Base-by-base conservation (phyloP, 441 rosid genomes). In the Arabidopsis hybrid region DNA sequence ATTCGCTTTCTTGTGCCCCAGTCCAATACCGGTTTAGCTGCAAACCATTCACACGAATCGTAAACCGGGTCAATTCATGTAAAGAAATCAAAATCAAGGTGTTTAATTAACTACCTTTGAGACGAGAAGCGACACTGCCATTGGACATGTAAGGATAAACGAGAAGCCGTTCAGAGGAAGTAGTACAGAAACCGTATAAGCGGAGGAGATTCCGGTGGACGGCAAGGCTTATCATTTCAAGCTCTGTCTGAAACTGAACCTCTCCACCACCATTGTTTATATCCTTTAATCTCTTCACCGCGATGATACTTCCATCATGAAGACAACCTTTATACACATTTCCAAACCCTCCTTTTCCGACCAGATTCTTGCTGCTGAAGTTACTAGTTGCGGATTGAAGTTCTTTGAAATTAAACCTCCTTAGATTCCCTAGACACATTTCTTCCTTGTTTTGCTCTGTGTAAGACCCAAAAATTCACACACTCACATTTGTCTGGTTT, bases 121-220 rank as follows among this genome's bases (percentile, higher is more conserved):
- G 95, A 72, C 97, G 97, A 56, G 85, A 83, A 75, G 93, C 92
- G 12, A 95, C 97, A 56, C 97, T 95, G n/a, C 99, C 97, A 72
- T 95, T 88, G 26, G 99, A 88, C 97, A 92, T 95, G 84, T 88
- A 92, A 34, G 97, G 99, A 79, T 95, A 95, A 64, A 92, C 91
- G 34, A 95, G 75, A 57, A 95, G 89, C 52, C 91, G 83, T 68
- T 95, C 97, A 5, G 81, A 68, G 43, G 90, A 60, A 58, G 94
- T 92, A 83, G 91, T 89, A 75, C 95, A 95, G 71, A 95, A 92
- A 40, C 99, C 94, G 0, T 82, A 84, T n/a, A 92, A 88, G 1
- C 87, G 86, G 69, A 95, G 97, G 64, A 95, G 96, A 59, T 95
- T 89, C 2, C 93, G 84, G 52, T 92, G 99, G 13, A 89, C 97